Percentiles rank a stretch among this genome's conserved stretches.
phyloP scores from a whole-genome alignment of 495 filamentous ascomycete genomes.

The Neurospora pannonica region DNA sequence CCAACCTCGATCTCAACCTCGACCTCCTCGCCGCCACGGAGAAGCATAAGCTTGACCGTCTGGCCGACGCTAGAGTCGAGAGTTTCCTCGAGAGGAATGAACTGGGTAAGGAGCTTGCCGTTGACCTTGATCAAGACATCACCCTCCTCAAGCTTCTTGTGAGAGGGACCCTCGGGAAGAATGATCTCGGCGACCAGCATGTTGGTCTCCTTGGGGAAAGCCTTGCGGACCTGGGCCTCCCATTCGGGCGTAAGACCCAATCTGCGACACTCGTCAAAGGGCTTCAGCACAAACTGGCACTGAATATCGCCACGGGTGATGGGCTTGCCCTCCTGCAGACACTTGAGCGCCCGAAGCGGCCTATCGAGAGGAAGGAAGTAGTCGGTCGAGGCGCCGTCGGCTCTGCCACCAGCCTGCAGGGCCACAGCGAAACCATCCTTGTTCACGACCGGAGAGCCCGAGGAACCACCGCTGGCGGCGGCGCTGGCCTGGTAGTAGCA shows the following conservation, averaged over 20 bases:
- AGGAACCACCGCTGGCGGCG: constrained; percentile 91
- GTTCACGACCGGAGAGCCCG: constrained; percentile 94
- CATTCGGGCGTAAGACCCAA: constrained; percentile 76
- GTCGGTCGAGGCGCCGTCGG: constrained; percentile 91
- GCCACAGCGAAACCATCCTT: constrained; percentile 89
- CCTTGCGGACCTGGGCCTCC: constrained; percentile 71
- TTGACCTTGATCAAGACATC: constrained; percentile 96
- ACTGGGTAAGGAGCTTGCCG: constrained; percentile 86
- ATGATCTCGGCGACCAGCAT: constrained; percentile 96
- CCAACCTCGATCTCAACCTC: constrained; percentile 80
- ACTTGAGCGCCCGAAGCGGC: constrained; percentile 75
- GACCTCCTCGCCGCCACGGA: constrained; percentile 79
- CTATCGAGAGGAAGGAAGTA: constrained; percentile 95
- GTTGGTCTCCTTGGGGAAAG: constrained; percentile 86
- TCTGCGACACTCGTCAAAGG: constrained; percentile 93
- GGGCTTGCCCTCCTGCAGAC: constrained; percentile 63
- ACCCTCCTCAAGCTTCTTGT: constrained; percentile 79
- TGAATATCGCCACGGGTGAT: constrained; percentile 93
- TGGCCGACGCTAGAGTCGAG: constrained; percentile 78
- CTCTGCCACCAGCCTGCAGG: constrained; percentile 86
- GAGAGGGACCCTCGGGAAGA: constrained; percentile 79
- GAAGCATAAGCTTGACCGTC: constrained; percentile 64
- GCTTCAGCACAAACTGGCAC: constrained; percentile 91
- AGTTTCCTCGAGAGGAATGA: constrained; percentile 87
- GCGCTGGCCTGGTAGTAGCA: constrained; percentile 99